Evolutionary conservation across 2,329 filamentous ascomycete genomes (phyloP).

Genomic region (Aspergillus ibericus): DNA sequence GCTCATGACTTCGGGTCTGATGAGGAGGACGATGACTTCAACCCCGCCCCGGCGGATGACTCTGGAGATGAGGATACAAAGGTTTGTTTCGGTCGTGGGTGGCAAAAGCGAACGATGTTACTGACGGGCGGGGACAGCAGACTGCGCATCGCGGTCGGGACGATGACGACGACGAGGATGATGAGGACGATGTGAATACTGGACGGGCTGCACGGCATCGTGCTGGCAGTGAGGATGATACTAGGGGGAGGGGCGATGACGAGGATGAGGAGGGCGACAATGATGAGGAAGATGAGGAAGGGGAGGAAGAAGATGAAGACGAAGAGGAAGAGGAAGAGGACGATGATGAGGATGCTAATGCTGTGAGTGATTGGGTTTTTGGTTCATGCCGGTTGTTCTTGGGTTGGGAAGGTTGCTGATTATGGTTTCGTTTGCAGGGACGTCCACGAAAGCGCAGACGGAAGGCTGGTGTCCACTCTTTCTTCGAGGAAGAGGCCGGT

Average conservation of each 20-base stretch:
- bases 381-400: constrained; percentile 32
- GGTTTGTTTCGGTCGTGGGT: constrained; percentile 25
- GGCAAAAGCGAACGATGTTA: constrained; percentile 9
- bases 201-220: constrained; percentile 14
- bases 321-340: constrained; percentile 64
- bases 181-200: constrained; percentile 48
- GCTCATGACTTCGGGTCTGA: constrained; percentile 56
- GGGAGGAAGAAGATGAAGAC: constrained; percentile 50
- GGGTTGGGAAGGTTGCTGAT: constrained; percentile 14
- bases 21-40: constrained; percentile 85
- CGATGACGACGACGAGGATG: constrained; percentile 48
- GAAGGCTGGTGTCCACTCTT: constrained; percentile 73
- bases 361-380: constrained; percentile 57
- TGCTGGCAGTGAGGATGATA: constrained; percentile 37
- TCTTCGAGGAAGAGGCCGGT: constrained; percentile 97
- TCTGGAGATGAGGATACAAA: constrained; percentile 68
- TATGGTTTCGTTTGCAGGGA: constrained; percentile 43
- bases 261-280: constrained; percentile 38
- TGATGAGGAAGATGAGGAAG: constrained; percentile 40
- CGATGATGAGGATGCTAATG: constrained; percentile 51
- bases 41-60: constrained; percentile 71
- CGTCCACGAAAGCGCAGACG: constrained; percentile 78
- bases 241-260: constrained; percentile 47
- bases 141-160: constrained; percentile 22
- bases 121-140: constrained; percentile 26